Base-by-base conservation (phyloP, 371 early-diverging fungal genomes). In the Haplosporangium sp. region DNA sequence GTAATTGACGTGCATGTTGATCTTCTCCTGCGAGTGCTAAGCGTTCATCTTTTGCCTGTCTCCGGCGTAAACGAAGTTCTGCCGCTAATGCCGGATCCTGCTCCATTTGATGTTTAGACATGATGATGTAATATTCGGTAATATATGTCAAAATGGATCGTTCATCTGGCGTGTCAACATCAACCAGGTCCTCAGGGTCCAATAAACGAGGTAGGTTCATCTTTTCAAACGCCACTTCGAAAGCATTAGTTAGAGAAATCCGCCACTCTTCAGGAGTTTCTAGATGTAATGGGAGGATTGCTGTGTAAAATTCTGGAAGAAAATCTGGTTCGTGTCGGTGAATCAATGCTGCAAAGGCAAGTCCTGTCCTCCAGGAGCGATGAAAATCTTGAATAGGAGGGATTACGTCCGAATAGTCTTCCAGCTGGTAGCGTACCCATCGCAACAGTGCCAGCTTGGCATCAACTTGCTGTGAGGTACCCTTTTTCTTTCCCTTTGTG, bases 331-430 rank as follows among this genome's bases (percentile, higher is more conserved):
- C 84, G 65, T 91, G 90, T 27, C 88, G 85, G 73, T 94, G 92
- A 52, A 93, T 82, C 17, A 93, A 84, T 15, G 89, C 88, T 56
- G 89, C 82, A 75, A 94, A 91, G 45, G 86, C 87, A 4, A 87
- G 69, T 2, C 94, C 94, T 60, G 87, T 88, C 65, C 87, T 84
- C 94, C 93, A 94, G 11, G 90, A 86, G 42, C 86, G 84, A 37
- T 90, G 73, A 66, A 92, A 88, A 78, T 93, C 89, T 40, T 77
- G 68, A n/a, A 88, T 69, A 10, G 87, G 69, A 47, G 87, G 87
- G 61, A 91, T 89, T 37, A 91, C 83, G 63, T 87, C 86, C 17
- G 83, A 84, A 69, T 92, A 93, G 47, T 88, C 86, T 17, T 82
- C 83, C 9, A 92, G 83, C n/a, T 87, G 87, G 42, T 76, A 78